Conservation (phyloP, 805 yeast genomes). For the Candida germanica region DNA sequence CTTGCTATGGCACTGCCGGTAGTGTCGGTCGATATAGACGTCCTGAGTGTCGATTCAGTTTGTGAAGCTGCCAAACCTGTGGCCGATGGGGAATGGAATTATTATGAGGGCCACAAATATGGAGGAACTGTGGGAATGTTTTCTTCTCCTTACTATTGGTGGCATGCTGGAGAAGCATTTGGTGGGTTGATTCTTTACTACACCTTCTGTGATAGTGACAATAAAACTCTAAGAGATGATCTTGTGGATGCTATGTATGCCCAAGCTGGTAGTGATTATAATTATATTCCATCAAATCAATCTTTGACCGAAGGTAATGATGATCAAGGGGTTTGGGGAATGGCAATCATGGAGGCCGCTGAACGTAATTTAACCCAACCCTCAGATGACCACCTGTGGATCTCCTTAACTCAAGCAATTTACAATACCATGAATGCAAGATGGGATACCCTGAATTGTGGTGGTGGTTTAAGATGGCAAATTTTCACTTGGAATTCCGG, state of each 20-base stretch:
- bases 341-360: conserved; percentile 46
- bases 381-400: conserved; percentile 74
- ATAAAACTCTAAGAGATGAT: conserved; percentile 25
- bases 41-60: conserved; percentile 31
- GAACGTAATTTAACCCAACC: conserved; percentile 43
- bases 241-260: conserved; percentile 40
- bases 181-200: conserved; percentile 44
- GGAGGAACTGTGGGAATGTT: conserved; percentile 51
- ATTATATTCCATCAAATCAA: conserved; percentile 46
- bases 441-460: conserved; percentile 76
- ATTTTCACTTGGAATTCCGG: conserved; percentile 93
- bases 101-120: conserved; percentile 38
- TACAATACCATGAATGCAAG: conserved; percentile 86
- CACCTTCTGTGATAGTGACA: conserved; percentile 34
- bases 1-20: background rate
- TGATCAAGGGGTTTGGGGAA: conserved; percentile 54
- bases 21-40: conserved; percentile 1
- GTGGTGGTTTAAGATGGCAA: conserved; percentile 96
- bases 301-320: conserved; percentile 49
- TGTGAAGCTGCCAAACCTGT: conserved; percentile 38
- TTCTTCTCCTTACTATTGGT: conserved; percentile 47
- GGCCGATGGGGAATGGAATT: conserved; percentile 42
- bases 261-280: conserved; percentile 40
- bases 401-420: conserved; percentile 80
- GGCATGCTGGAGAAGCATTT: conserved; percentile 53